Evolutionary conservation across 2,329 filamentous ascomycete genomes (phyloP), one percentile per base, ranked within the genome.

Genomic region (Aspergillus hortae): DNA sequence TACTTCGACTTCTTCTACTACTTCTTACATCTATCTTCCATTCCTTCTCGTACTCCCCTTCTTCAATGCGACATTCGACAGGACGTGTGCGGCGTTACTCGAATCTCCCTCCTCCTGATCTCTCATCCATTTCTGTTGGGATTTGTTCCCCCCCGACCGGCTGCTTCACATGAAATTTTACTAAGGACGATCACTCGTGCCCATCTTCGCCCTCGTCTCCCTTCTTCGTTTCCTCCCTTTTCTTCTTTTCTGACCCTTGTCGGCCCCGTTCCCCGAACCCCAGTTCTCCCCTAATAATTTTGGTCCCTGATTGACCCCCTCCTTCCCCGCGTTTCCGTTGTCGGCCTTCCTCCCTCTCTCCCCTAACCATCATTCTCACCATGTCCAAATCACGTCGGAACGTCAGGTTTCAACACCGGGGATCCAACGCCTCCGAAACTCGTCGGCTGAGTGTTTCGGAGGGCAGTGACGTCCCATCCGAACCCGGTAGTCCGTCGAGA

Each of bases 381-480:
- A 81, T 81, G 79, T 74, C 77, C 52, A 79, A 76, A 63, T 73
- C 80, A 53, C 77, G 79, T 65, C 80, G 80, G 65, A 80, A 81
- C 68, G 81, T 86, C 67, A 80, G 83, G 69, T 85, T 85, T 67
- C 77, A 78, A 57, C 80, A 82, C 64, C 74, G 67, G 51, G 56
- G 49, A 38, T 51, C 60, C 32, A 77, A 76, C 62, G 72, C 67
- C 40, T 64, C 68, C 54, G 69, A 80, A 53, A 71, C 78, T 48
- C 73, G 76, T 53, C 80, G 81, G 58, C 72, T 71, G 55, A 80
- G 78, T 67, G 74, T 81, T 59, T 82, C 80, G 25, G 80, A 82
- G 48, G 71, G 74, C 61, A 83, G 79, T 64, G 80, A 82, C 60
- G 73, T 66, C 23, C 66, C 67, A 41, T 81, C 78, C 41, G 74